Base-by-base conservation (phyloP, 2,329 filamentous ascomycete genomes). In the Fusarium globosum region DNA sequence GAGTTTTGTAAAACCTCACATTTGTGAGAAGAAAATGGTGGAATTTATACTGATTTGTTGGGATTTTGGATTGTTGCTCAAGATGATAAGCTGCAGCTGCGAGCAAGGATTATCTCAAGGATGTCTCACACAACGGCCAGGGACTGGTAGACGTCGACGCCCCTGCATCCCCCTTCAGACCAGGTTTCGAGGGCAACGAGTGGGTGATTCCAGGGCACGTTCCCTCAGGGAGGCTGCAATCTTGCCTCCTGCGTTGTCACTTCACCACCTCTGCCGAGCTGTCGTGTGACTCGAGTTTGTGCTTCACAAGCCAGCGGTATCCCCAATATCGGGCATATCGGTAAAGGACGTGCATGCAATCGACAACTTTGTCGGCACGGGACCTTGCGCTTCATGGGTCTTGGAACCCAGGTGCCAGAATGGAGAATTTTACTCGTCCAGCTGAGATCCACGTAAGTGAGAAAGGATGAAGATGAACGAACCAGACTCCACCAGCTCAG, bases 381-480 rank as follows among this genome's bases (percentile, higher is more conserved):
- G 52, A 67, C 49, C 52, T 30, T 33, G n/a, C 36, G 30, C 52
- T 51, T 55, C 49, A 52, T 62, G 62, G 69, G 65, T 36, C 51
- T 51, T 21, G 26, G 35, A 53, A 58, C 52, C 56, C 71, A 59
- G 48, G 46, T 68, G 56, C 67, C 59, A 61, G 23, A 26, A 76
- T 77, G 73, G 39, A 60, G 35, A 15, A 43, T 56, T 35, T 55
- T 61, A 68, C 61, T 61, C 41, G 42, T 49, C 56, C 62, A 61
- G 57, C 51, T 57, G 45, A 56, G 62, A 69, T 64, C 63, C 52
- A 43, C 65, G 68, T 74, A 71, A 77, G 75, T 74, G 41, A 61
- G 23, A 58, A 30, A 45, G 53, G 26, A 45, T 35, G 53, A 45
- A 43, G 21, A 66, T 11, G 26, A 65, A 64, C 48, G 51, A 61